phyloP scores from a whole-genome alignment of 345 rosid species.

The Rubroshorea leprosula region DNA sequence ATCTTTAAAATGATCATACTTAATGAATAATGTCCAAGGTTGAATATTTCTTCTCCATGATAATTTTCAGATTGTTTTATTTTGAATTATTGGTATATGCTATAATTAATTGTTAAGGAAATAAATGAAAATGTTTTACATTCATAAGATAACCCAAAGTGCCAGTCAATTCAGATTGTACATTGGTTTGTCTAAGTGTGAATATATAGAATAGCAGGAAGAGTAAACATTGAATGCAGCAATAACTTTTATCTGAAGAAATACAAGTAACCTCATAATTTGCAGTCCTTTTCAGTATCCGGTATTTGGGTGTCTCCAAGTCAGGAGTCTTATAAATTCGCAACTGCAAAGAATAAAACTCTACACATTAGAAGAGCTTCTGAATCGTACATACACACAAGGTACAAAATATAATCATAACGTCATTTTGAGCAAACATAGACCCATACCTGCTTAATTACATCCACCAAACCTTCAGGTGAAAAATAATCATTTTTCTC shows the following conservation, averaged over 20 bases:
- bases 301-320: constrained; percentile 66
- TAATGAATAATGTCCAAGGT: too few species aligned
- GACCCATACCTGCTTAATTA: constrained; percentile 59
- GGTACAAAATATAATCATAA: background rate
- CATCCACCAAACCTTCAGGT: constrained; percentile 65
- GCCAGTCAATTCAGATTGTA: too few species aligned
- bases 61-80: too few species aligned
- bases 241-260: background rate
- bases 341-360: constrained; percentile 32
- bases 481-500: constrained; percentile 68
- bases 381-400: background rate
- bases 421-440: constrained; percentile 12
- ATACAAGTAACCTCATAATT: constrained; percentile 52
- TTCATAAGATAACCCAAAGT: too few species aligned
- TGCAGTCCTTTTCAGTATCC: constrained; percentile 65
- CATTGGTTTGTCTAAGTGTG: too few species aligned
- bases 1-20: too few species aligned
- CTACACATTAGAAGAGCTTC: background rate
- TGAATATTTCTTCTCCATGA: too few species aligned
- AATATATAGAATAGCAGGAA: too few species aligned
- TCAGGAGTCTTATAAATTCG: constrained; percentile 75
- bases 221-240: too few species aligned
- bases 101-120: too few species aligned
- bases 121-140: too few species aligned
- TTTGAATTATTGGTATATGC: too few species aligned